Evolutionary conservation across 495 filamentous ascomycete species (phyloP).

Genomic region (Ramalina peruviana): DNA sequence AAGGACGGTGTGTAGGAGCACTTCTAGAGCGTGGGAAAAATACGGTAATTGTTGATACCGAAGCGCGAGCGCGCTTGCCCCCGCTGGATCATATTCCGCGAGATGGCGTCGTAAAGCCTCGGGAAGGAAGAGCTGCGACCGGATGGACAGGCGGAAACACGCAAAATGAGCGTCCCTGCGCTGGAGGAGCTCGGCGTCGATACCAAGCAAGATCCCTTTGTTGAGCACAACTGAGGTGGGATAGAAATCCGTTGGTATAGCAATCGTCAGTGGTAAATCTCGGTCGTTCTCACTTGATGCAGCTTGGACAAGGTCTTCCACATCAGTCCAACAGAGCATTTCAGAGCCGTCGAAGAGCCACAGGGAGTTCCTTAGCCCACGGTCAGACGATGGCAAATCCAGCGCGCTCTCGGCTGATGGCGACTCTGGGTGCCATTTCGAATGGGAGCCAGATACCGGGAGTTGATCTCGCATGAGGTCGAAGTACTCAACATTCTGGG

Average conservation of each 20-base stretch:
- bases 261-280: constrained; percentile 39
- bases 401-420: constrained; percentile 36
- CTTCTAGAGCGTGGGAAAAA: constrained; percentile 83
- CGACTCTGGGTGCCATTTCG: constrained; percentile 35
- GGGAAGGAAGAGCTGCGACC: constrained; percentile 81
- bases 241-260: constrained; percentile 73
- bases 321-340: constrained; percentile 72
- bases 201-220: constrained; percentile 77
- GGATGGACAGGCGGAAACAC: constrained; percentile 68
- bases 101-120: constrained; percentile 70
- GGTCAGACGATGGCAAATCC: constrained; percentile 27
- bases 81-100: constrained; percentile 50
- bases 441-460: constrained; percentile 32
- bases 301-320: constrained; percentile 69
- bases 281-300: constrained; percentile 40
- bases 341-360: constrained; percentile 87
- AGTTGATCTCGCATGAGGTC: constrained; percentile 78
- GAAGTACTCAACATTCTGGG: constrained; percentile 92
- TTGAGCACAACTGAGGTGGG: constrained; percentile 72
- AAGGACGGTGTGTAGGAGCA: constrained; percentile 83
- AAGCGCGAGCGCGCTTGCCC: constrained; percentile 63
- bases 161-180: constrained; percentile 80
- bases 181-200: constrained; percentile 86
- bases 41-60: constrained; percentile 76
- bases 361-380: constrained; percentile 66